Conservation (phyloP, 208 protist genomes). For the Leptomonas seymouri region DNA sequence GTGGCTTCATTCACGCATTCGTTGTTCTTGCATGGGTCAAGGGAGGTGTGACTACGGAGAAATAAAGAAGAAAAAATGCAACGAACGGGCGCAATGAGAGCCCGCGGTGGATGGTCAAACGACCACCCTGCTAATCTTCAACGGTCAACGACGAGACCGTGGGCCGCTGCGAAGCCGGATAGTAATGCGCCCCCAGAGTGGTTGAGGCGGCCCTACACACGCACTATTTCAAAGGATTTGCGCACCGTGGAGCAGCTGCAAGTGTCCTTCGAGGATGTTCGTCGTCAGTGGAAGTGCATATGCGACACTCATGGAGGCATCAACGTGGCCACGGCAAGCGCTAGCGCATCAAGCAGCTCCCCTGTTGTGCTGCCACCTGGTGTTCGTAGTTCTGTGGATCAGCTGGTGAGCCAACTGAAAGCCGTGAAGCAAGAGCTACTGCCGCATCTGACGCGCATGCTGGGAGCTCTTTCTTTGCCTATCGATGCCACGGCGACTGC, state of each 20-base stretch:
- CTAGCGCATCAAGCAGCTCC: background rate
- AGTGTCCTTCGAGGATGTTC: constrained; percentile 56
- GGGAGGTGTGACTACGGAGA: background rate
- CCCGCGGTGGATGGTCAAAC: background rate
- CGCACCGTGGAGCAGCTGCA: constrained; percentile 43
- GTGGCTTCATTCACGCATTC: no score
- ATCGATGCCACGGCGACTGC: background rate
- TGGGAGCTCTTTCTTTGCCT: background rate
- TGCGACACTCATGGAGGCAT: background rate
- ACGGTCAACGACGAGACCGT: background rate
- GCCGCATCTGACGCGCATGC: constrained; percentile 26
- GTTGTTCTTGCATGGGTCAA: no score
- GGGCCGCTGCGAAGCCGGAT: background rate
- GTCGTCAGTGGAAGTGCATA: constrained; percentile 47
- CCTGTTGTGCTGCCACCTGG: background rate
- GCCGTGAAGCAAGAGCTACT: constrained; percentile 75
- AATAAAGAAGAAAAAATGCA: background rate
- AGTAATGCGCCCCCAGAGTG: constrained; percentile 12
- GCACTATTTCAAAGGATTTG: constrained; percentile 50
- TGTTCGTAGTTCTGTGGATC: constrained; percentile 11
- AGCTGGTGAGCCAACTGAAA: constrained; percentile 65
- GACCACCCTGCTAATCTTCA: background rate
- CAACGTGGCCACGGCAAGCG: background rate
- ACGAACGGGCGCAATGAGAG: background rate
- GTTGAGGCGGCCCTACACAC: constrained; percentile 62